These are phyloP conservation scores for Rubus idaeus DNA, from an alignment of 306 rosid species.

Conservation along the genomic window DNA sequence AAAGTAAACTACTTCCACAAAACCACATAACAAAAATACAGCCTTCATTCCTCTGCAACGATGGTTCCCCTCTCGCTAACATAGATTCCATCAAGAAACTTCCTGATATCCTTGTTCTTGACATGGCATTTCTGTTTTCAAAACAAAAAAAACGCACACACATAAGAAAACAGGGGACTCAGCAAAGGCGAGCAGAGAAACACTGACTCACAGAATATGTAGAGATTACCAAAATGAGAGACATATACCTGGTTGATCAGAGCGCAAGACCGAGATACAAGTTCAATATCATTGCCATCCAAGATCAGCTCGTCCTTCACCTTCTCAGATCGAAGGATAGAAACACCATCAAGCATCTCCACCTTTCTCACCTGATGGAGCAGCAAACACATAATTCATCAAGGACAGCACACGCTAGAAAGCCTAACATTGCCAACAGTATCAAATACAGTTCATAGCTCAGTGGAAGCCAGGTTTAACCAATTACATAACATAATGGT, in stretches of 20 bases:
- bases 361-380: constrained; percentile 69
- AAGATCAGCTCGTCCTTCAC: constrained; percentile 74
- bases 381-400: constrained; percentile 10
- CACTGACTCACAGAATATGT: background rate
- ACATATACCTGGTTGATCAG: constrained; percentile 66
- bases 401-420: background rate
- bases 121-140: constrained; percentile 94
- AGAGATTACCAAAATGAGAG: background rate
- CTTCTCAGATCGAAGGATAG: constrained; percentile 66
- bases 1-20: constrained; percentile 9
- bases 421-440: background rate
- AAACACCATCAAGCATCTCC: constrained; percentile 76
- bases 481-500: background rate
- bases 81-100: constrained; percentile 84
- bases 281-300: constrained; percentile 82
- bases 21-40: background rate
- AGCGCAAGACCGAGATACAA: constrained; percentile 73
- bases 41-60: constrained; percentile 36
- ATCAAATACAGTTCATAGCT: too few relatives aligned
- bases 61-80: constrained; percentile 80
- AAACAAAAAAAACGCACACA: too few relatives aligned
- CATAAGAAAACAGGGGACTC: background rate
- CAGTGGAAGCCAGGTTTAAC: too few relatives aligned
- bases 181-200: background rate
- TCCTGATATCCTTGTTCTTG: constrained; percentile 80